Evolutionary conservation across 352 stramenopile species (phyloP).

Genomic region (Phytopythium vexans): DNA sequence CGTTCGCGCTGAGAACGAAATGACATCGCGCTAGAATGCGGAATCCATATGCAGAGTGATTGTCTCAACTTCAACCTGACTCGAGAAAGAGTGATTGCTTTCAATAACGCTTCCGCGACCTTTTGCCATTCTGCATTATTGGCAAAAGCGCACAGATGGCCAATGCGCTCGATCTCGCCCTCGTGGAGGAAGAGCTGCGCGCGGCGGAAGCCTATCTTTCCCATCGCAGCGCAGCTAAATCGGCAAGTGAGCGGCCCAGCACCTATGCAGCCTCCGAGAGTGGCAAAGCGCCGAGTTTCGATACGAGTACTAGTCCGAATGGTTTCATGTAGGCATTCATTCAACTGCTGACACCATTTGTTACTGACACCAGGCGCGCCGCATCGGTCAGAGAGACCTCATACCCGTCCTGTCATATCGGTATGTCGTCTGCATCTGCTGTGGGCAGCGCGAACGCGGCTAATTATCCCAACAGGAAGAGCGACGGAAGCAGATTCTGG

Average conservation of each 20-base stretch:
- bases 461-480: conserved; percentile 31
- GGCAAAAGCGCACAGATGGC: conserved; percentile 15
- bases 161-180: conserved; percentile 37
- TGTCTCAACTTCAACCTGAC: conserved; percentile 37
- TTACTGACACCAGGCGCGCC: conserved; percentile 8
- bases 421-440: conserved; percentile 12
- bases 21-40: background rate
- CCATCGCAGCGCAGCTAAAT: background rate
- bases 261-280: too few relatives aligned
- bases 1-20: background rate
- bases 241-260: too few relatives aligned
- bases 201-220: conserved; percentile 59
- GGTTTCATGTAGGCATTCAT: background rate
- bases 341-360: background rate
- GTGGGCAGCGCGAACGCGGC: too few relatives aligned
- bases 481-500: conserved; percentile 54
- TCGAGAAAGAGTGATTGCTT: background rate
- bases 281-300: too few relatives aligned
- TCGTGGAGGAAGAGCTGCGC: conserved; percentile 67
- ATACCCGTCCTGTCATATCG: conserved; percentile 33
- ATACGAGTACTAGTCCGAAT: too few relatives aligned
- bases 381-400: conserved; percentile 23
- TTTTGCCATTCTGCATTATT: background rate
- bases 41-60: conserved; percentile 44
- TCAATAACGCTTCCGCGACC: background rate